A percentile compares a stretch with the other conserved stretches of the same genome.
Evolutionary conservation across 129 eudicot species (phyloP).

Genomic region (Arctium minus): DNA sequence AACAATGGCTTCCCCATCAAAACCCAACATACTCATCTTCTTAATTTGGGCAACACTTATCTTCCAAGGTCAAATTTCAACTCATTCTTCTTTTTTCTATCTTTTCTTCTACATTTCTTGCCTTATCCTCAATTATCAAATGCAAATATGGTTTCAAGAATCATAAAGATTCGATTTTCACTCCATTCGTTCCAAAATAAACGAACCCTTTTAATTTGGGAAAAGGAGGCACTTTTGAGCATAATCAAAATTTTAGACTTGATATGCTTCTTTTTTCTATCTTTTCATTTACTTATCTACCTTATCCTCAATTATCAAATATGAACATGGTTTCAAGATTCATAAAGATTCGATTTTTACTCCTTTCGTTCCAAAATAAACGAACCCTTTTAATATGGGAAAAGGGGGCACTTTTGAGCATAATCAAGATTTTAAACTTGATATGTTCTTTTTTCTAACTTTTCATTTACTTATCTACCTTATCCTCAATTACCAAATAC

Average conservation of each 20-base stretch:
- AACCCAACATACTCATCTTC: conserved; percentile 32
- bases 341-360: conserved; percentile 7
- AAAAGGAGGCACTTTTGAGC: neutral
- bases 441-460: neutral
- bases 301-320: conserved; percentile 16
- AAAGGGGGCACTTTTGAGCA: neutral
- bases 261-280: neutral
- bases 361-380: neutral
- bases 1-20: conserved; percentile 39
- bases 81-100: neutral
- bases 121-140: conserved; percentile 19
- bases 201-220: neutral
- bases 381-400: neutral
- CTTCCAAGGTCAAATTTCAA: conserved; percentile 38
- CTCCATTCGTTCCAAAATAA: neutral
- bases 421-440: neutral
- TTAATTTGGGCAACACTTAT: conserved; percentile 42
- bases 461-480: neutral
- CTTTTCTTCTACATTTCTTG: neutral
- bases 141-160: conserved; percentile 5
- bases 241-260: neutral
- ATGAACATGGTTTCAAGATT: conserved; percentile 12
- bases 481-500: conserved; percentile 10
- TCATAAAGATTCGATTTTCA: conserved; percentile 13
- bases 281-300: neutral